Percentiles rank a stretch among this genome's conserved stretches.
These are phyloP conservation scores for Codiaeum variegatum DNA, from an alignment of 441 rosid species.

Conservation along the genomic window DNA sequence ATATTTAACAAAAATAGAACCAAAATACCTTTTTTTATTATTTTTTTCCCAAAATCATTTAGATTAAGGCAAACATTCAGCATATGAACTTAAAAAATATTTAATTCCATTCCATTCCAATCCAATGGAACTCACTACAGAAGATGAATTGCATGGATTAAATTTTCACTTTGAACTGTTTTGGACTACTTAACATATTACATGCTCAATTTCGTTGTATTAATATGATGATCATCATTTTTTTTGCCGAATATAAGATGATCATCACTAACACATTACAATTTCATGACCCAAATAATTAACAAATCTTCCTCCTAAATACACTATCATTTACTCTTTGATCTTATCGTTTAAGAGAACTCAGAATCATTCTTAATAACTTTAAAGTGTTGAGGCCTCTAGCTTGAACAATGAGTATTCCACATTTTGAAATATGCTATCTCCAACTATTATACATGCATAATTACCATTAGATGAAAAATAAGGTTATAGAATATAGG, in stretches of 20 bases:
- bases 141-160: no score
- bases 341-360: slow-evolving; percentile 52
- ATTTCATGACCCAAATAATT: slow-evolving; percentile 20
- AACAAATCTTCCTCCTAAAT: slow-evolving; percentile 13
- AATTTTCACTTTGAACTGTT: background rate
- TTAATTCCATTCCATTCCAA: no score
- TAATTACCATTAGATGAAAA: background rate
- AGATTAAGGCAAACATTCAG: no score
- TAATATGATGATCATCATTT: no score
- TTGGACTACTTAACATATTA: background rate
- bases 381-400: slow-evolving; percentile 75
- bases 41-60: no score
- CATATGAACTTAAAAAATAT: no score
- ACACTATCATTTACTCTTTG: slow-evolving; percentile 26
- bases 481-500: background rate
- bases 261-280: slow-evolving; percentile 5
- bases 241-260: no score
- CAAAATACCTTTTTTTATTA: no score
- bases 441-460: slow-evolving; percentile 93
- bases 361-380: slow-evolving; percentile 74
- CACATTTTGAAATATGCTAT: slow-evolving; percentile 94
- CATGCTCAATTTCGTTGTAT: background rate
- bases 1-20: no score
- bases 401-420: slow-evolving; percentile 73
- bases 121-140: no score